phyloP scores from a whole-genome alignment of 139 green algal species.

The Trebouxia sp. region DNA sequence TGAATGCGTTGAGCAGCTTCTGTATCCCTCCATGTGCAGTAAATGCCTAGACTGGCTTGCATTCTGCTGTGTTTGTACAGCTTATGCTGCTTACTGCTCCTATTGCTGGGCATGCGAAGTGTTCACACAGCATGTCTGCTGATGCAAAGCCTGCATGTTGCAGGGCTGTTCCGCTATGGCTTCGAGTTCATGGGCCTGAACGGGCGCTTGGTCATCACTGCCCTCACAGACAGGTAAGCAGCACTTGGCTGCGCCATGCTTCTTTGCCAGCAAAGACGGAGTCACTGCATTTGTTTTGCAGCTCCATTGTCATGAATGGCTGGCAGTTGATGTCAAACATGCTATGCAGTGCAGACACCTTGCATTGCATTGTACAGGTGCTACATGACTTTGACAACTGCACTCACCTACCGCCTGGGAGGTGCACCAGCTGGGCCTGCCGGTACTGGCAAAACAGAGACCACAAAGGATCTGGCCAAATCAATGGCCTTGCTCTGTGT shows the following conservation, averaged over 20 bases:
- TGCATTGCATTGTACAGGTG: constrained; percentile 51
- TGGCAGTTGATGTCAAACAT: too few species aligned
- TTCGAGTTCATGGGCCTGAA: constrained; percentile 90
- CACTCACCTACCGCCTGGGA: constrained; percentile 78
- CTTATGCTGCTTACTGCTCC: too few species aligned
- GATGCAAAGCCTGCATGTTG: background rate
- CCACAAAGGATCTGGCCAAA: constrained; percentile 82
- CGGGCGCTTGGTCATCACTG: constrained; percentile 82
- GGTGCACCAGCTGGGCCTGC: constrained; percentile 78
- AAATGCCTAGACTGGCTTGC: background rate
- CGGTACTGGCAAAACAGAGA: constrained; percentile 76
- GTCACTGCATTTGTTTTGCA: too few species aligned
- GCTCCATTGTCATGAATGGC: too few species aligned
- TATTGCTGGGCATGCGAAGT: background rate
- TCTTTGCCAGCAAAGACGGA: too few species aligned
- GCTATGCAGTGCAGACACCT: too few species aligned
- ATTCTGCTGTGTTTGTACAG: background rate
- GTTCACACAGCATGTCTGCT: background rate
- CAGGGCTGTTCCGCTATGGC: constrained; percentile 74
- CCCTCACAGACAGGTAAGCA: constrained; percentile 66
- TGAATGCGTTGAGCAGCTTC: background rate
- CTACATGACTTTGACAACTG: constrained; percentile 89
- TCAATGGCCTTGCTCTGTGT: constrained; percentile 82
- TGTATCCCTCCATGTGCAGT: background rate
- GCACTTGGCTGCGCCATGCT: constrained; percentile 1